A percentile compares a stretch with the other conserved stretches of the same genome.
Evolutionary conservation across 192 early-diverging fungal species (phyloP).

Genomic region (Podila epicladia): DNA sequence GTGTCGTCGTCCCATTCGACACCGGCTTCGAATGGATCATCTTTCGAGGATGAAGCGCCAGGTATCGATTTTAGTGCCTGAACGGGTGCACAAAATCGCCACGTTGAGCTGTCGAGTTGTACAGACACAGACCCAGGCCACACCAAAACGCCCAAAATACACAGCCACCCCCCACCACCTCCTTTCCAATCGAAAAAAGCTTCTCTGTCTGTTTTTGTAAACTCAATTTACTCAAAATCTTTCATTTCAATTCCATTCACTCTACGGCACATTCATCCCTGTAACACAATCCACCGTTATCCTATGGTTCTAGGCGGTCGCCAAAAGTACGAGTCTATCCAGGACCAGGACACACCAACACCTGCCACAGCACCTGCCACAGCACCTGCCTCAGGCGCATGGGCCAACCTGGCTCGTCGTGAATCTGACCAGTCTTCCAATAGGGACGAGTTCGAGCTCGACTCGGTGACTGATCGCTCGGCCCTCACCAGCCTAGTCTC

Average conservation of each 20-base stretch:
- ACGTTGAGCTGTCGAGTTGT: too few species aligned
- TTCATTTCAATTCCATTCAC: background rate
- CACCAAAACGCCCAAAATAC: too few species aligned
- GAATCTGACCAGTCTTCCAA: conserved; percentile 23
- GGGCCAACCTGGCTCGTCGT: conserved; percentile 27
- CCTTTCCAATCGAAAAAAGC: too few species aligned
- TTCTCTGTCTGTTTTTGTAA: too few species aligned
- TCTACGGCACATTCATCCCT: background rate
- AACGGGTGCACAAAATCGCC: too few species aligned
- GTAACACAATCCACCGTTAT: background rate
- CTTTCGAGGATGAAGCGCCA: too few species aligned
- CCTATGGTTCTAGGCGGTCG: conserved; percentile 38
- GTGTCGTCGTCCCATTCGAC: too few species aligned
- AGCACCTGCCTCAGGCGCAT: conserved; percentile 7
- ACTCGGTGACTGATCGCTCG: conserved; percentile 35
- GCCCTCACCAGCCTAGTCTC: conserved; percentile 9
- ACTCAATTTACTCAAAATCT: background rate
- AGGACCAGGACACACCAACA: background rate
- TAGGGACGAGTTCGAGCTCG: conserved; percentile 28
- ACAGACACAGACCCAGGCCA: too few species aligned
- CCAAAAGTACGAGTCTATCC: conserved; percentile 21
- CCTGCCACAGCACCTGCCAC: background rate
- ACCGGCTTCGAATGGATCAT: too few species aligned
- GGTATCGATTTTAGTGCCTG: too few species aligned
- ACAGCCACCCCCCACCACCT: too few species aligned